These are phyloP conservation scores for Botrytis sinoallii DNA, from an alignment of 2,329 filamentous ascomycete genomes.

Conservation along the genomic window DNA sequence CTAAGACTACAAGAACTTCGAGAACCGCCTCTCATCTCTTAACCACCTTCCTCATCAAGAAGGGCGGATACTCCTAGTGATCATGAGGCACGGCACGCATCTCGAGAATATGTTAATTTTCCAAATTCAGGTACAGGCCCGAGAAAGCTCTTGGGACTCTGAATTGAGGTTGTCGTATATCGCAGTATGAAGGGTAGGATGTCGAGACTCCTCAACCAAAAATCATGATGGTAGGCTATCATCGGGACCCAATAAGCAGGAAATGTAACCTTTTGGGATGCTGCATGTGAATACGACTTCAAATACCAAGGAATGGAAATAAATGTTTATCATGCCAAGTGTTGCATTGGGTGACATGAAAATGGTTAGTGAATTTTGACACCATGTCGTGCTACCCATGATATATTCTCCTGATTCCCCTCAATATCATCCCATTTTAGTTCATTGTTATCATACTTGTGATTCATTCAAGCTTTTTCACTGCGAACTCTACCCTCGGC, in stretches of 20 bases:
- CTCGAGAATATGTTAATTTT: neutral
- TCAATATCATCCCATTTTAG: neutral
- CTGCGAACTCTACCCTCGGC: neutral
- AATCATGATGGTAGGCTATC: neutral
- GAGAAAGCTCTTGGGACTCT: neutral
- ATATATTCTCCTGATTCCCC: neutral
- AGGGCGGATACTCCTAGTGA: neutral
- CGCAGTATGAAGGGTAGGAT: neutral
- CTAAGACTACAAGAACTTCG: neutral
- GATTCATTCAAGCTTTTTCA: neutral
- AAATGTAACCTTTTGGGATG: neutral
- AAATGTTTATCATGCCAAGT: neutral
- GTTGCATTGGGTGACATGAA: neutral
- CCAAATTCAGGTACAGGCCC: neutral
- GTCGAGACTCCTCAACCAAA: neutral
- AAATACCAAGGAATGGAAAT: neutral
- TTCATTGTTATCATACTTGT: neutral
- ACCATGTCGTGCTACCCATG: neutral
- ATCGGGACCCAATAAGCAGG: neutral
- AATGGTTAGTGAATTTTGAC: neutral
- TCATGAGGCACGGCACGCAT: neutral
- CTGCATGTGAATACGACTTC: neutral
- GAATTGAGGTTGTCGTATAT: neutral
- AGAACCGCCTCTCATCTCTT: neutral
- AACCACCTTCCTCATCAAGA: slow-evolving; percentile 7